Conservation (phyloP, 208 protist species). For the Trypanosoma scelopori region DNA sequence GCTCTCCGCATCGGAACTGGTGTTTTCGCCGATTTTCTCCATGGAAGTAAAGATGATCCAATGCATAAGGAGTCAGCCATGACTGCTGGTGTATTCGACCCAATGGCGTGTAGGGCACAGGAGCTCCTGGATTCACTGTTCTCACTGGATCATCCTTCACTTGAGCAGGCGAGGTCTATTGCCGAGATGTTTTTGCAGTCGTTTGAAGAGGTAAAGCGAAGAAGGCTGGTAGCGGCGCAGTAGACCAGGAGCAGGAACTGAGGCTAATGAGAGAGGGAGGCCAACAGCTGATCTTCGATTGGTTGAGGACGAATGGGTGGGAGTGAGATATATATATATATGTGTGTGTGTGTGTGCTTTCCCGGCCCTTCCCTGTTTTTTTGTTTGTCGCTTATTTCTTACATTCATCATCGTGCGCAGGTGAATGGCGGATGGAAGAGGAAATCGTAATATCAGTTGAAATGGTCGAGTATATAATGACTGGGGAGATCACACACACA, state of each 20-base stretch:
- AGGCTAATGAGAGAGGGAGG: too few relatives aligned
- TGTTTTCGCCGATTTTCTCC: conserved; percentile 18
- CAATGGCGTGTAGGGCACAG: conserved; percentile 44
- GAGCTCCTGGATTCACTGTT: conserved; percentile 39
- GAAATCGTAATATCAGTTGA: background rate
- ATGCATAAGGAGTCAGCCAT: conserved; percentile 27
- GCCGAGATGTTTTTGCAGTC: conserved; percentile 18
- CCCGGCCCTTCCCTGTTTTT: too few relatives aligned
- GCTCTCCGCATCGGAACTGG: conserved; percentile 21
- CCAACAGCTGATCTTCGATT: too few relatives aligned
- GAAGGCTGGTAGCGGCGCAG: conserved; percentile 4
- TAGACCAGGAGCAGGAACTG: background rate
- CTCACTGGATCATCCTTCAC: background rate
- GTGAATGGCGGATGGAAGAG: background rate
- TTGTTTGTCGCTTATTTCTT: too few relatives aligned
- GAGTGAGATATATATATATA: too few relatives aligned
- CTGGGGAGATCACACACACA: too few relatives aligned
- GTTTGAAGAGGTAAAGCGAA: conserved; percentile 15
- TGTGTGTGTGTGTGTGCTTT: too few relatives aligned
- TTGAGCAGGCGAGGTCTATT: conserved; percentile 4
- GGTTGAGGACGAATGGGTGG: too few relatives aligned
- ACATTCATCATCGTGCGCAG: background rate
- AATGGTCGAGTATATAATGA: too few relatives aligned
- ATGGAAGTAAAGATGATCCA: background rate
- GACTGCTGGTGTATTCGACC: conserved; percentile 73